phyloP scores from a whole-genome alignment of 768 basidiomycete genomes.

The Sporobolomyces roseus region DNA sequence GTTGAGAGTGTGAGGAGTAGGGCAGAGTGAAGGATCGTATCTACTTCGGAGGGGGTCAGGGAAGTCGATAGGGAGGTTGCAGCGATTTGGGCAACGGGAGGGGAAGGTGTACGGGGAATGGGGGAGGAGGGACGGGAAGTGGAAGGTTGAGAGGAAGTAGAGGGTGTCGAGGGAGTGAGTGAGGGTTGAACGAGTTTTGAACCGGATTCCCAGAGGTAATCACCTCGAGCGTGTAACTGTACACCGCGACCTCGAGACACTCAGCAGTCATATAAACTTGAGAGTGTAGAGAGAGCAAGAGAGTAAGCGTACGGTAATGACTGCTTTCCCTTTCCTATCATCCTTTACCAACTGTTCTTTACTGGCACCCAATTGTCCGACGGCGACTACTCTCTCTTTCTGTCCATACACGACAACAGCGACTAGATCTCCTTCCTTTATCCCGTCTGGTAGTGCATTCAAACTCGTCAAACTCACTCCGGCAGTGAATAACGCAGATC shows the following conservation, averaged over 20 bases:
- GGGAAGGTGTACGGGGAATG: not conserved
- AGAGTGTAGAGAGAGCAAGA: too few species aligned
- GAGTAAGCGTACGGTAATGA: slow-evolving; percentile 17
- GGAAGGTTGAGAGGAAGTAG: not conserved
- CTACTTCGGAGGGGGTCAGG: slow-evolving; percentile 20
- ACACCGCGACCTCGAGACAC: too few species aligned
- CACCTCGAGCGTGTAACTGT: slow-evolving; percentile 38
- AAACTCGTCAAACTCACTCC: slow-evolving; percentile 2
- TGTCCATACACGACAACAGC: not conserved
- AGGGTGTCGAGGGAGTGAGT: not conserved
- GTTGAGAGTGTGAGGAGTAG: slow-evolving; percentile 24
- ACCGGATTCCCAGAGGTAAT: slow-evolving; percentile 29
- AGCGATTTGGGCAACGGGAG: not conserved
- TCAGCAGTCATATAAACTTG: too few species aligned
- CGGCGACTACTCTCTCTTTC: not conserved
- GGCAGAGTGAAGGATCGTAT: slow-evolving; percentile 11
- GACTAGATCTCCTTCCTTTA: not conserved
- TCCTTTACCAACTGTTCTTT: slow-evolving; percentile 1
- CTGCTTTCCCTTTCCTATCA: slow-evolving; percentile 30
- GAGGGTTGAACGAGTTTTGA: not conserved
- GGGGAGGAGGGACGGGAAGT: not conserved
- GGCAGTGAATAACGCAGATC: slow-evolving; percentile 27
- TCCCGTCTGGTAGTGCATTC: not conserved
- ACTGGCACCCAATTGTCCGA: not conserved
- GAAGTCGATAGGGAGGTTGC: not conserved